Base-by-base conservation (phyloP, 805 yeast genomes). In the Zygosaccharomyces lentus region DNA sequence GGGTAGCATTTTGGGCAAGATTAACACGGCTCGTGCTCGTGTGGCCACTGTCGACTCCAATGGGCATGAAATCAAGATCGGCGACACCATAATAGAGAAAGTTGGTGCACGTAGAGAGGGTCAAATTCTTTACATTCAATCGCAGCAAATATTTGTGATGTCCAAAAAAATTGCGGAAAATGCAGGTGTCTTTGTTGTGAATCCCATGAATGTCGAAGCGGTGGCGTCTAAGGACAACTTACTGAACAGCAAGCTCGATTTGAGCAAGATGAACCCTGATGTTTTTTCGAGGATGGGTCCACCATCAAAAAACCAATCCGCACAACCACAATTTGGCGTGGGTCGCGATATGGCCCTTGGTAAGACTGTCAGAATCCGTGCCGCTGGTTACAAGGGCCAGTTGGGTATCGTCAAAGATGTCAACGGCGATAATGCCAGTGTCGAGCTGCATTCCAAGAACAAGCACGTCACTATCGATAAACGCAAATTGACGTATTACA, bases 391-490 rank as follows among this genome's bases (percentile, higher is more conserved):
- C 66, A 93, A 93, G 69, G 98, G 99, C 37, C 80, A 88, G 55
- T 82, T 84, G 70, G 99, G 99, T 64, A 85, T 87, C 53, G 87
- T 93, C 35, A 84, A 86, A 55, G 98, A 93, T 62, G 88, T 96
- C 8, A 93, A 88, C 57, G 99, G 95, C 51, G 84, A 84, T 10
- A 78, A 77, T 55, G 98, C 97, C 1, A 78, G 97, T 49, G 87
- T 93, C 36, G 99, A 93, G 69, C 75, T 93, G 53, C 98, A 93
- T 66, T 87, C 96, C 23, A 90, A 90, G 55, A 82, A 83, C 61
- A 93, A 91, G 65, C 86, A 85, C 49, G 81, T 90, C 50, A 87
- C 91, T 48, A 86, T 93, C 27, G 83, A 81, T 57, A 90, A 90
- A 61, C 75, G 78, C 27, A 87, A 83, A 60, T 74, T 93, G 58